Evolutionary conservation across 371 early-diverging fungal species (phyloP), one percentile per base, ranked within the genome.

Genomic region (Mortierella sp.): DNA sequence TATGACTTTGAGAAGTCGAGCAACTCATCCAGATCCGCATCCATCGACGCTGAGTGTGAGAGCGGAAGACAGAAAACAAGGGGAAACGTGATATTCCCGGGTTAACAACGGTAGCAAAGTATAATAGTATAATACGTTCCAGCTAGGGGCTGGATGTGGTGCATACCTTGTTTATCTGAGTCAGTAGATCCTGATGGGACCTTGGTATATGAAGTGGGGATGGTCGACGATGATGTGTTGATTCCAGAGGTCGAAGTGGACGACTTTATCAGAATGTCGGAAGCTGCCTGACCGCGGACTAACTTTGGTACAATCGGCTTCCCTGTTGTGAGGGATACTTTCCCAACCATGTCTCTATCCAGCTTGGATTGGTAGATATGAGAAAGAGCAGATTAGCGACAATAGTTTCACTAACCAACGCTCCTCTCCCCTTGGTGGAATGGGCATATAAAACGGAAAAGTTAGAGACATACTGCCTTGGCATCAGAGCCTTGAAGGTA

Each of bases 281-380:
- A 49, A 4, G 75, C 60, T 4, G 64, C 64, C 37, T 75, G 64
- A n/a, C 75, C 75, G 15, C 75, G 75, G 5, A 75, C 61, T 8
- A 75, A 42, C 28, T 75, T 75, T 26, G 75, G 75, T 9, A 75
- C 60, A 19, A 75, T 75, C 9, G 75, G 75, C 28, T 63, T 75
- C 28, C 75, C 75, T 41, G 63, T 69, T 1, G 68, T 50, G 6
- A 75, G 39, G 3, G 75, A 75, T 24, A 75, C 75, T 28, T 75
- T 75, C 11, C 75, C 68, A 21, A 75, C 28, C 24, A 64, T 50
- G 39, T 75, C 75, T 31, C 60, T 55, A 34, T 75, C 64, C 30
- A 73, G 59, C 73, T 73, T 17, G 27, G 11, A 15, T 23, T 0
- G 17, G 12, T 46, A 1, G 6, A 37, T 21, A 5, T 1, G 27